A percentile compares a stretch with the other conserved stretches of the same genome.
Conservation (phyloP, 805 yeast genomes). For the Scheffersomyces stipitis region DNA sequence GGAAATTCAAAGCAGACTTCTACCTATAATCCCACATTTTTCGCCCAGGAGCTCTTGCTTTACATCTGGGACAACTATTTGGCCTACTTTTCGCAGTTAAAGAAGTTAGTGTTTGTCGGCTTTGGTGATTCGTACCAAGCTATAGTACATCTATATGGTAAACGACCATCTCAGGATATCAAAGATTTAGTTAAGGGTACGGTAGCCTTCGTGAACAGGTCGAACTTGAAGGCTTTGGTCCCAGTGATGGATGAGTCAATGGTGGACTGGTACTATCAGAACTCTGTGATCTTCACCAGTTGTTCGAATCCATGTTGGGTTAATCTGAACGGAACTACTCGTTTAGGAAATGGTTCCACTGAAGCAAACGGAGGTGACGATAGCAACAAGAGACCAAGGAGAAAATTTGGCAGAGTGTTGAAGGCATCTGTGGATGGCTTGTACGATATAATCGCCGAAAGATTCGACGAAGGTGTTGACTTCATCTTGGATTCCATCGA, state of each 20-base stretch:
- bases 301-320: slow-evolving; percentile 82
- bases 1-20: slow-evolving; percentile 12
- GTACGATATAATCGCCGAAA: slow-evolving; percentile 73
- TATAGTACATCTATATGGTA: slow-evolving; percentile 83
- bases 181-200: slow-evolving; percentile 65
- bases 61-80: slow-evolving; percentile 91
- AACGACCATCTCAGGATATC: slow-evolving; percentile 58
- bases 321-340: slow-evolving; percentile 32
- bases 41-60: slow-evolving; percentile 73
- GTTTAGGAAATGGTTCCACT: slow-evolving; percentile 7
- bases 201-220: slow-evolving; percentile 66
- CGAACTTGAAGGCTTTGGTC: slow-evolving; percentile 72
- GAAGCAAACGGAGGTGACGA: slow-evolving; percentile 25
- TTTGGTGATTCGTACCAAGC: slow-evolving; percentile 89
- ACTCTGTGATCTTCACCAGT: slow-evolving; percentile 80
- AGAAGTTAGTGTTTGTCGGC: slow-evolving; percentile 77
- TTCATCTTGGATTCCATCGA: slow-evolving; percentile 79
- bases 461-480: slow-evolving; percentile 83
- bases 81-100: slow-evolving; percentile 63
- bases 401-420: slow-evolving; percentile 87
- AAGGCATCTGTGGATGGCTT: slow-evolving; percentile 72
- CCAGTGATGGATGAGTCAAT: slow-evolving; percentile 87
- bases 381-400: slow-evolving; percentile 68
- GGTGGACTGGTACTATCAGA: slow-evolving; percentile 88
- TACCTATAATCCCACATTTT: slow-evolving; percentile 57